Conservation (phyloP, 2,329 filamentous ascomycete genomes). For the Hymenoscyphus occultus region DNA sequence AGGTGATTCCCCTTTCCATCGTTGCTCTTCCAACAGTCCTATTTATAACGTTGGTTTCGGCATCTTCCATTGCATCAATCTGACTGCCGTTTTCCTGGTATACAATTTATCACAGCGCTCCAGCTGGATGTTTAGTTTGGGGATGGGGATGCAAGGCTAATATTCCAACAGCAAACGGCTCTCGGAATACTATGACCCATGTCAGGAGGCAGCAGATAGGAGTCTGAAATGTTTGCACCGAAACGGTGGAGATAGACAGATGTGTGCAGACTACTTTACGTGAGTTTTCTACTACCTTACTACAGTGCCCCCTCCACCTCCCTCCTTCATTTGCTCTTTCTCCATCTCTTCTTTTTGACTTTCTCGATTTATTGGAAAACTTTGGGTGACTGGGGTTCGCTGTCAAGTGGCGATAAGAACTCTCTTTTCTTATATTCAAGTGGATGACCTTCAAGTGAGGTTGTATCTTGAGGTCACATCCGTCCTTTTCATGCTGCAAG, state of each 20-base stretch:
- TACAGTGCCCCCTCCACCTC: neutral
- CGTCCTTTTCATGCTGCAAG: neutral
- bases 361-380: neutral
- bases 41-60: neutral
- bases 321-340: neutral
- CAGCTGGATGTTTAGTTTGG: neutral
- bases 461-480: neutral
- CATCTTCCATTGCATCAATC: neutral
- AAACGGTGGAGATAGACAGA: conserved; percentile 80
- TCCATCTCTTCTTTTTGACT: neutral
- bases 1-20: conserved; percentile 44
- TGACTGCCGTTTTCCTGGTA: neutral
- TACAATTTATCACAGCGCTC: neutral
- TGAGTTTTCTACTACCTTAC: conserved; percentile 46
- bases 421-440: neutral
- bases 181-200: conserved; percentile 92
- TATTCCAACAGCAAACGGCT: conserved; percentile 65
- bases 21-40: neutral
- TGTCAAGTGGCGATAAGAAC: conserved; percentile 1
- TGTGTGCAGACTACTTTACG: conserved; percentile 97
- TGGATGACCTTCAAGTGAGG: neutral
- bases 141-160: neutral
- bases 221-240: conserved; percentile 87
- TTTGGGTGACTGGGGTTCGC: neutral
- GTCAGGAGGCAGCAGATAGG: conserved; percentile 82